phyloP scores from a whole-genome alignment of 2,329 filamentous ascomycete genomes.

The Biscogniauxia sp. region DNA sequence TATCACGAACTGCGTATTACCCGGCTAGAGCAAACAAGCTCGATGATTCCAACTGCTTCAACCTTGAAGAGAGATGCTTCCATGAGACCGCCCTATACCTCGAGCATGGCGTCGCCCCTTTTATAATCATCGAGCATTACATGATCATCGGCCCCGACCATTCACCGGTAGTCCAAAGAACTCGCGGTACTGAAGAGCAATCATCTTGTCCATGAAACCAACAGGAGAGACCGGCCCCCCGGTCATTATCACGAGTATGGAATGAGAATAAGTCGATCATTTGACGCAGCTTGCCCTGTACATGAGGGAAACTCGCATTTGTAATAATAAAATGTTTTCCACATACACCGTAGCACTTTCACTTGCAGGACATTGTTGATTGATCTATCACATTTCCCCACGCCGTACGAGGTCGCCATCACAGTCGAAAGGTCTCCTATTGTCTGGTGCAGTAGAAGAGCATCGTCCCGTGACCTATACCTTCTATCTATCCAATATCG shows the following conservation, averaged over 20 bases:
- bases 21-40: not conserved
- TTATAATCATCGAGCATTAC: not conserved
- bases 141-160: not conserved
- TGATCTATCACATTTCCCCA: constrained; percentile 28
- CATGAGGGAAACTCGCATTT: constrained; percentile 24
- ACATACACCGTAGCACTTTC: constrained; percentile 16
- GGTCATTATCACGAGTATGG: not conserved
- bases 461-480: not conserved
- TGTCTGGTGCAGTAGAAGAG: constrained; percentile 2
- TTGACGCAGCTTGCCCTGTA: constrained; percentile 28
- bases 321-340: constrained; percentile 14
- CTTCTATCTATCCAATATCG: not conserved
- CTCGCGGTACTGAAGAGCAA: not conserved
- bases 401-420: constrained; percentile 3
- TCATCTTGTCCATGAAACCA: not conserved
- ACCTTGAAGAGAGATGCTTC: not conserved
- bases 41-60: not conserved
- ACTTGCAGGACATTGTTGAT: constrained; percentile 4
- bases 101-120: not conserved
- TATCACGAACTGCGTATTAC: not conserved
- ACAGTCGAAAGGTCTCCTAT: constrained; percentile 10
- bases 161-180: not conserved
- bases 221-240: not conserved
- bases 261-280: constrained; percentile 1
- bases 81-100: not conserved